Conservation (phyloP, 192 early-diverging fungal species). For the Umbelopsis sp. region DNA sequence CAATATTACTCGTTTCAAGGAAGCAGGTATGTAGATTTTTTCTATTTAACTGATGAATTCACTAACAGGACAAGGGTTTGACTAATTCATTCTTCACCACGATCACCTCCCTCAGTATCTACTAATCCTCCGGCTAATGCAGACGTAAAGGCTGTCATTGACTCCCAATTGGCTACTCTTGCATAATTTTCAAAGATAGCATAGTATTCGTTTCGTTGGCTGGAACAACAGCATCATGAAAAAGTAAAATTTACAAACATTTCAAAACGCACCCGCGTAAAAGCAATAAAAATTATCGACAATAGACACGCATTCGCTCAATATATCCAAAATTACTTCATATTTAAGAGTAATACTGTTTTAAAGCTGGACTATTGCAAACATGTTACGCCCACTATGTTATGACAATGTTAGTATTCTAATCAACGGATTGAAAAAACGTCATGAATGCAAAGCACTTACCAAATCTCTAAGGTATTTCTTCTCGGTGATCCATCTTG, state of each 20-base stretch:
- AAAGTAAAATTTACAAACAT: constrained; percentile 5
- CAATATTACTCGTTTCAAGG: constrained; percentile 48
- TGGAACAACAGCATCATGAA: background rate
- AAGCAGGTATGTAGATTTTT: constrained; percentile 39
- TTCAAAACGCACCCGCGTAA: background rate
- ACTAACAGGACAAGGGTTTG: no score
- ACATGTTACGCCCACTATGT: constrained; percentile 7
- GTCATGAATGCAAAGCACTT: background rate
- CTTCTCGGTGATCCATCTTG: constrained; percentile 61
- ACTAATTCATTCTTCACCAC: background rate
- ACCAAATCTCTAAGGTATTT: constrained; percentile 68
- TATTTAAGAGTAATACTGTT: background rate
- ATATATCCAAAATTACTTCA: background rate
- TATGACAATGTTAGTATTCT: background rate
- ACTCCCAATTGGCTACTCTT: constrained; percentile 1
- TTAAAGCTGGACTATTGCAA: background rate
- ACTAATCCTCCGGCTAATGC: background rate
- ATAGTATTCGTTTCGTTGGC: background rate
- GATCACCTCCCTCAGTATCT: background rate
- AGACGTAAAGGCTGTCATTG: constrained; percentile 12
- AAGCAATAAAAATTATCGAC: background rate
- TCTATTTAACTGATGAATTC: no score
- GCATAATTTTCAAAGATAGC: background rate
- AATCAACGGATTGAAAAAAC: background rate
- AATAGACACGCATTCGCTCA: constrained; percentile 13